These are phyloP conservation scores for Amanita polypyramis DNA, from an alignment of 768 basidiomycete species.

Conservation along the genomic window DNA sequence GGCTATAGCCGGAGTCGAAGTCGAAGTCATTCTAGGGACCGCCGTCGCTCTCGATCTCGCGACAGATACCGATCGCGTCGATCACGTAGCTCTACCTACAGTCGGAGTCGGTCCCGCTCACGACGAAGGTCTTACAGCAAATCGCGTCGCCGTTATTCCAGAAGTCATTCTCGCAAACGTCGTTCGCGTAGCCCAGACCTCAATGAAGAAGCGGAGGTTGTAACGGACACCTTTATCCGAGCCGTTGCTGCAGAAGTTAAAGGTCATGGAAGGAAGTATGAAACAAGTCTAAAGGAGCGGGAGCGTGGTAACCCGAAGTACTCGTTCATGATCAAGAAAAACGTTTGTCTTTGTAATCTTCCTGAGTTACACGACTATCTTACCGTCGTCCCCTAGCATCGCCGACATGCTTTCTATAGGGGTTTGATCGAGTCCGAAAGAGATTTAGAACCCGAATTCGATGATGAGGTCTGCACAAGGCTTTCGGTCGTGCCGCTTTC, in stretches of 20 bases:
- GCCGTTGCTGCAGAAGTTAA: slow-evolving; percentile 81
- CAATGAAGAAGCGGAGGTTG: slow-evolving; percentile 47
- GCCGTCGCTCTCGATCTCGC: slow-evolving; percentile 30
- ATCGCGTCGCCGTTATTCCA: slow-evolving; percentile 23
- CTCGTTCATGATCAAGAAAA: slow-evolving; percentile 53
- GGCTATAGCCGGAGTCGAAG: slow-evolving; percentile 22
- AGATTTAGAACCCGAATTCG: slow-evolving; percentile 56
- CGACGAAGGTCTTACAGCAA: slow-evolving; percentile 25
- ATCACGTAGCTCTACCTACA: slow-evolving; percentile 41
- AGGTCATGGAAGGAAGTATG: slow-evolving; percentile 71
- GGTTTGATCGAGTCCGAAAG: slow-evolving; percentile 53
- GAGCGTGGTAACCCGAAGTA: slow-evolving; percentile 80
- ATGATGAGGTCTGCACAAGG: slow-evolving; percentile 54
- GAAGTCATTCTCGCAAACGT: slow-evolving; percentile 33
- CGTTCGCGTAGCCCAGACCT: slow-evolving; percentile 43
- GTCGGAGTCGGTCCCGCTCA: slow-evolving; percentile 33
- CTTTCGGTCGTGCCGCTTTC: not conserved
- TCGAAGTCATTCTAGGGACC: slow-evolving; percentile 29
- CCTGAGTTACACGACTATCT: slow-evolving; percentile 1
- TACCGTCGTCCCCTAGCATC: slow-evolving; percentile 37
- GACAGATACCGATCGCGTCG: slow-evolving; percentile 30
- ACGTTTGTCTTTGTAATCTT: slow-evolving; percentile 28
- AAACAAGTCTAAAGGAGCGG: slow-evolving; percentile 59
- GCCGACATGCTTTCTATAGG: slow-evolving; percentile 59
- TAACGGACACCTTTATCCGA: slow-evolving; percentile 78